Evolutionary conservation across 768 basidiomycete species (phyloP).

Genomic region (Suillus luteus): DNA sequence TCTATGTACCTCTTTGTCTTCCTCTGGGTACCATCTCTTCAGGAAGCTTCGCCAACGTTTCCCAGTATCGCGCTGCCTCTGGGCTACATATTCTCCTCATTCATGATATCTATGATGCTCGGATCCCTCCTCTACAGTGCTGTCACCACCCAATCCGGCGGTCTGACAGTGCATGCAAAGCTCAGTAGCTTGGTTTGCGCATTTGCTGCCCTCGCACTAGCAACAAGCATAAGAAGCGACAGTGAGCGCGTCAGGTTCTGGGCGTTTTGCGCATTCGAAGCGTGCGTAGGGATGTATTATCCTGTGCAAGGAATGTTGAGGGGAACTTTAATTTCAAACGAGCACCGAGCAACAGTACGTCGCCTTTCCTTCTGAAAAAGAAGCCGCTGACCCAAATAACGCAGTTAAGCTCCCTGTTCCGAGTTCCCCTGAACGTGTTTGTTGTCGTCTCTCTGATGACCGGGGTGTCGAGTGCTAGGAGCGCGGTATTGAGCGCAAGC

Average conservation of each 20-base stretch:
- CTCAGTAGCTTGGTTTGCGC: slow-evolving; percentile 66
- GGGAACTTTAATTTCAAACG: slow-evolving; percentile 65
- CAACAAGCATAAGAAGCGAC: slow-evolving; percentile 44
- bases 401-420: slow-evolving; percentile 69
- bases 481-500: slow-evolving; percentile 59
- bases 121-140: slow-evolving; percentile 70
- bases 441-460: slow-evolving; percentile 70
- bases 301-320: slow-evolving; percentile 76
- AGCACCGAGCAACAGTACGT: slow-evolving; percentile 72
- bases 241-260: slow-evolving; percentile 60
- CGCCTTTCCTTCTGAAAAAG: slow-evolving; percentile 6
- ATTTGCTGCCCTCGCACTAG: slow-evolving; percentile 56
- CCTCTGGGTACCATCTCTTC: slow-evolving; percentile 77
- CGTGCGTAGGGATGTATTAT: slow-evolving; percentile 79
- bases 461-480: slow-evolving; percentile 65
- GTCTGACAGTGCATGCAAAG: slow-evolving; percentile 62
- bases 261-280: slow-evolving; percentile 76
- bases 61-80: slow-evolving; percentile 53
- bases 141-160: slow-evolving; percentile 33
- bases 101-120: slow-evolving; percentile 84
- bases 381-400: slow-evolving; percentile 4
- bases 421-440: slow-evolving; percentile 74
- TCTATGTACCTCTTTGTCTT: slow-evolving; percentile 88
- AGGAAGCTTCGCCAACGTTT: slow-evolving; percentile 51
- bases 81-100: slow-evolving; percentile 78